Conservation (phyloP, 2,329 filamentous ascomycete species). For the Helotiales sp. region DNA sequence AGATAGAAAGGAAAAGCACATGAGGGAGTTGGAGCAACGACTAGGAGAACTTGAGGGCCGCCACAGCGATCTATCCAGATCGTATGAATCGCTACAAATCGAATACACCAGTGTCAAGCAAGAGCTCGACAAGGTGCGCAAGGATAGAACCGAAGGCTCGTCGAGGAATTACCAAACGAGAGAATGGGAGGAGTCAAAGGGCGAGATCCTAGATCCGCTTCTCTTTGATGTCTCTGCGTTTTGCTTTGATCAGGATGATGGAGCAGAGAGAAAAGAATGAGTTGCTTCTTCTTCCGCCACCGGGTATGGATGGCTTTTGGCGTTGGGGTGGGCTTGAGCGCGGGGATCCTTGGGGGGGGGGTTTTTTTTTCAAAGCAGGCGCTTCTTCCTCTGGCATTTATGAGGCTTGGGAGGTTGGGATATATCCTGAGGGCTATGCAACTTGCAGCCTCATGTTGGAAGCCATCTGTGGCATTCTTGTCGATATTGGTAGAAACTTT, state of each 20-base stretch:
- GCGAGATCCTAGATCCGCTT: constrained; percentile 39
- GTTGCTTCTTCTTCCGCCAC: not conserved
- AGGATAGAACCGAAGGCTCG: constrained; percentile 28
- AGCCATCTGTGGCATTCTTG: constrained; percentile 12
- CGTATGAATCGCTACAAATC: constrained; percentile 55
- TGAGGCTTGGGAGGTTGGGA: not conserved
- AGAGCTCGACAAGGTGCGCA: constrained; percentile 40
- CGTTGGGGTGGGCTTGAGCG: constrained; percentile 25
- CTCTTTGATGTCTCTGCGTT: constrained; percentile 43
- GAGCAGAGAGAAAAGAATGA: constrained; percentile 24
- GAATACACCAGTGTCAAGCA: constrained; percentile 42
- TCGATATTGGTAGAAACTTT: constrained; percentile 8
- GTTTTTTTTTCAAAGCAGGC: constrained; percentile 5
- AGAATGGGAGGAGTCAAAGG: constrained; percentile 35
- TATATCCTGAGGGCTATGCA: constrained; percentile 1
- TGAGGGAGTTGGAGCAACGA: constrained; percentile 64
- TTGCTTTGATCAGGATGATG: constrained; percentile 41
- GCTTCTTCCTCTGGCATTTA: constrained; percentile 7
- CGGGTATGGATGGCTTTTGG: not conserved
- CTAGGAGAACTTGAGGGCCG: constrained; percentile 58
- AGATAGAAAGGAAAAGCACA: constrained; percentile 68
- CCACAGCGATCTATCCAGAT: constrained; percentile 59
- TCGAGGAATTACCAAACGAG: constrained; percentile 27
- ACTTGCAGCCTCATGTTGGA: not conserved
- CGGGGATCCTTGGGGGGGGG: constrained; percentile 9